Evolutionary conservation across 2,329 filamentous ascomycete species (phyloP).

Genomic region (Metarhizium rileyi): DNA sequence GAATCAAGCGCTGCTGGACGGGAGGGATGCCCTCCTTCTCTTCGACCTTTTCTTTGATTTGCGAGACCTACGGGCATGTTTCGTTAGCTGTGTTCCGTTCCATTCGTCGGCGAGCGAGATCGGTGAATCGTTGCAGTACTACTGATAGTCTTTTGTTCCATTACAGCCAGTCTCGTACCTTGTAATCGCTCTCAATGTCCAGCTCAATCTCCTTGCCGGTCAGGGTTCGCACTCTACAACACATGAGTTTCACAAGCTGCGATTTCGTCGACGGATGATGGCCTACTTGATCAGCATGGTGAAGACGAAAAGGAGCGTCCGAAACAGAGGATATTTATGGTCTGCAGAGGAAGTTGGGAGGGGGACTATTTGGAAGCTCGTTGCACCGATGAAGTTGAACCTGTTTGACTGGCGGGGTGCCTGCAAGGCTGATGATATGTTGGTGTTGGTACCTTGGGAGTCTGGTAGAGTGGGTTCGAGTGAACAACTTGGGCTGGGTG

Average conservation of each 20-base stretch:
- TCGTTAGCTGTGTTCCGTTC: not conserved
- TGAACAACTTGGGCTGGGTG: not conserved
- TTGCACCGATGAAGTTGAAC: not conserved
- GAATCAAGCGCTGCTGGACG: slow-evolving; percentile 92
- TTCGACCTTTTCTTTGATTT: slow-evolving; percentile 98
- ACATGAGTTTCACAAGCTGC: not conserved
- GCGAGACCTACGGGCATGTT: slow-evolving; percentile 54
- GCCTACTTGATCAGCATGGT: slow-evolving; percentile 43
- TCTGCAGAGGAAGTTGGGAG: not conserved
- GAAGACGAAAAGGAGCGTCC: slow-evolving; percentile 3
- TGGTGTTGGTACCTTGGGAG: slow-evolving; percentile 4
- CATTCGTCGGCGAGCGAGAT: not conserved
- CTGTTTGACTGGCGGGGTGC: not conserved
- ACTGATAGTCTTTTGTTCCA: no score
- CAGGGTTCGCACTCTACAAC: slow-evolving; percentile 78
- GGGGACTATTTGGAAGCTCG: not conserved
- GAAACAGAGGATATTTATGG: no score
- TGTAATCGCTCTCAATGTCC: slow-evolving; percentile 90
- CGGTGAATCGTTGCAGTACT: no score
- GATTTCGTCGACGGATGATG: not conserved
- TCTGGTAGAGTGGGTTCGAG: slow-evolving; percentile 6
- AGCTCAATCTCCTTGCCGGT: slow-evolving; percentile 99
- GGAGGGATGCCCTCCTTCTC: slow-evolving; percentile 98
- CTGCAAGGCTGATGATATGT: slow-evolving; percentile 7
- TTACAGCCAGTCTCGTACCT: slow-evolving; percentile 43